Evolutionary conservation across 1,284 basidiomycete genomes (phyloP).

Genomic region (Tylopilus orsonianus): DNA sequence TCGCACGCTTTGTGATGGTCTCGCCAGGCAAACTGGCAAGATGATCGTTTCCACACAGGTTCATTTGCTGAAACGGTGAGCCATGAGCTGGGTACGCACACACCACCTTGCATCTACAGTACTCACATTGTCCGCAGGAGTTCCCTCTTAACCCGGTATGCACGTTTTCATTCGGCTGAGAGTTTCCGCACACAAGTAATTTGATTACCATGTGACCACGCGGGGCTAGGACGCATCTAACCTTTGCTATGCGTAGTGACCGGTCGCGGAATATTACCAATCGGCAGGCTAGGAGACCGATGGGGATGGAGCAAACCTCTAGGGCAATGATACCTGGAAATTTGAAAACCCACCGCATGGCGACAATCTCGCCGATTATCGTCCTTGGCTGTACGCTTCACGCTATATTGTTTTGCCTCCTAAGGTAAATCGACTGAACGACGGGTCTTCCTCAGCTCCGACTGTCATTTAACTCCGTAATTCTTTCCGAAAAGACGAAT

Average conservation of each 20-base stretch:
- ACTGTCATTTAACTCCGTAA: background rate
- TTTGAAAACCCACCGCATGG: background rate
- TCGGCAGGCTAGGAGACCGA: background rate
- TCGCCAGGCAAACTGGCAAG: background rate
- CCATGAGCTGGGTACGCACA: background rate
- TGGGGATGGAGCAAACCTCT: too few species aligned
- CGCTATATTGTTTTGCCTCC: background rate
- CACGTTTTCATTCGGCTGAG: background rate
- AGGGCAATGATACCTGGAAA: background rate
- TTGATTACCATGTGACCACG: background rate
- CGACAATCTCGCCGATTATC: constrained; percentile 4
- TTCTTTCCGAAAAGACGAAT: background rate
- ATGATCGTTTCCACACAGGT: background rate
- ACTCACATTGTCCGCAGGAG: constrained; percentile 10
- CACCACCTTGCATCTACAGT: constrained; percentile 4
- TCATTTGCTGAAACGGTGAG: background rate
- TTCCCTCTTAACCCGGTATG: background rate
- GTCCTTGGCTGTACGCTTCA: constrained; percentile 1
- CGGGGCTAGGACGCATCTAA: constrained; percentile 1
- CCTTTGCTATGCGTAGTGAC: background rate
- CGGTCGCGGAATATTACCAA: background rate
- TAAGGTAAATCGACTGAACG: background rate
- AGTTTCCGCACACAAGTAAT: background rate
- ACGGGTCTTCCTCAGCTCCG: too few species aligned
- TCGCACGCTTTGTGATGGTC: background rate